Evolutionary conservation across 805 yeast species (phyloP).

Genomic region (Candida endomychidarum): DNA sequence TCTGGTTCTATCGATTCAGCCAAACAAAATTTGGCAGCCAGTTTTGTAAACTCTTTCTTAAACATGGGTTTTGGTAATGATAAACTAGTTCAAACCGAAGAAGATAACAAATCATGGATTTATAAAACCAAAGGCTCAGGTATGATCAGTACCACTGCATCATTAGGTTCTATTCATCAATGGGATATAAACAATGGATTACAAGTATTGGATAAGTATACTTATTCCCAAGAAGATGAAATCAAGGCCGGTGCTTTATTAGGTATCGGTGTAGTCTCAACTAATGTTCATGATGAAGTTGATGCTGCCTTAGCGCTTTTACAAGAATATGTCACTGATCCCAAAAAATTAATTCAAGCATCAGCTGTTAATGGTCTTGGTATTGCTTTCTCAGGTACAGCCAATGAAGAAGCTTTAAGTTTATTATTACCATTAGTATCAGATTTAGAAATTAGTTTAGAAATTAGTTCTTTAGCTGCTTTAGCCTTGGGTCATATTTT

Average conservation of each 20-base stretch:
- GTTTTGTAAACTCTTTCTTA: conserved; percentile 90
- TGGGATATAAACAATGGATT: conserved; percentile 92
- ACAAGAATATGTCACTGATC: conserved; percentile 74
- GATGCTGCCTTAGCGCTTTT: conserved; percentile 87
- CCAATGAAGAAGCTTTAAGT: conserved; percentile 77
- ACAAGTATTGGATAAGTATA: conserved; percentile 83
- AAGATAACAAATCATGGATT: conserved; percentile 76
- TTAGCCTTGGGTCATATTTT: conserved; percentile 90
- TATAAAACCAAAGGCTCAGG: conserved; percentile 91
- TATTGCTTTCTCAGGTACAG: conserved; percentile 91
- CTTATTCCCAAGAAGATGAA: conserved; percentile 81
- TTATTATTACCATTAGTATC: conserved; percentile 79
- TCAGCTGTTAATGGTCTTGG: conserved; percentile 92
- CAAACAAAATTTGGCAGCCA: conserved; percentile 89
- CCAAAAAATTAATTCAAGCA: conserved; percentile 62
- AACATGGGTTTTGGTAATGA: conserved; percentile 91
- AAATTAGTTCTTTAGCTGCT: conserved; percentile 82
- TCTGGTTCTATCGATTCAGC: conserved; percentile 75
- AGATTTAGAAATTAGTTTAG: conserved; percentile 71
- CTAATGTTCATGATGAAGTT: conserved; percentile 93
- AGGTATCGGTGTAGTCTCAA: conserved; percentile 90
- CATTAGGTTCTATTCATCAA: conserved; percentile 83
- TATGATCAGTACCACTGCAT: conserved; percentile 88
- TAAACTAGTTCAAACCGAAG: conserved; percentile 71
- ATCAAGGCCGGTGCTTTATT: conserved; percentile 94